Conservation (phyloP, 2,329 filamentous ascomycete species). For the Knufia petricola region DNA sequence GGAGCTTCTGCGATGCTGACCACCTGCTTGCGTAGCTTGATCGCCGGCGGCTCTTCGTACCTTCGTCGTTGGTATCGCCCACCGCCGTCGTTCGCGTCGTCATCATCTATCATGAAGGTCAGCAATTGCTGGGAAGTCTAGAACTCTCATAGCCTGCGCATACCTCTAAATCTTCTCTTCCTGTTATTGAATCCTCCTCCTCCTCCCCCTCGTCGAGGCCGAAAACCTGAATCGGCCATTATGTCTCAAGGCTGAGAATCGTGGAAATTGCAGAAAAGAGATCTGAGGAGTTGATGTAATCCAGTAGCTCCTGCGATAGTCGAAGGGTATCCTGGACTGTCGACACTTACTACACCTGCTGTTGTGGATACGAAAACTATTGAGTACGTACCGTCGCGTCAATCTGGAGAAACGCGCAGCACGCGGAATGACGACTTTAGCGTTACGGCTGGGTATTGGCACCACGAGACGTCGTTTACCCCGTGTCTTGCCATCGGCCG, state of each 20-base stretch:
- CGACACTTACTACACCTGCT: too few relatives aligned
- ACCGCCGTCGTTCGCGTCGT: slow-evolving; percentile 71
- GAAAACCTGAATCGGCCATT: slow-evolving; percentile 49
- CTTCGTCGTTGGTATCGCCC: slow-evolving; percentile 63
- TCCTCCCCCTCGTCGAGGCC: slow-evolving; percentile 27
- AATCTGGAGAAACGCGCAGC: too few relatives aligned
- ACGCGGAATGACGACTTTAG: too few relatives aligned
- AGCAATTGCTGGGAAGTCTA: slow-evolving; percentile 6
- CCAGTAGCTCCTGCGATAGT: too few relatives aligned
- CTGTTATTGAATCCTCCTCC: slow-evolving; percentile 50
- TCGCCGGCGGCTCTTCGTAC: slow-evolving; percentile 61
- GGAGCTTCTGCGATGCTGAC: slow-evolving; percentile 68
- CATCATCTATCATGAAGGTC: slow-evolving; percentile 29
- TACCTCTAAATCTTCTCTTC: slow-evolving; percentile 75
- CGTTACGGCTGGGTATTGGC: too few relatives aligned
- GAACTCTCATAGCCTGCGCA: slow-evolving; percentile 21
- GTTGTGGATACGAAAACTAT: too few relatives aligned
- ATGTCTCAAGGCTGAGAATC: slow-evolving; percentile 9
- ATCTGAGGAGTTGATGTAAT: too few relatives aligned
- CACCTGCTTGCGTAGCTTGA: slow-evolving; percentile 67
- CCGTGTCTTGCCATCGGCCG: too few relatives aligned
- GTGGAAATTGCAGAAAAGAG: too few relatives aligned
- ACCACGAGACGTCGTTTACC: too few relatives aligned
- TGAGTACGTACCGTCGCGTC: too few relatives aligned
- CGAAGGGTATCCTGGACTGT: too few relatives aligned